phyloP scores from a whole-genome alignment of 2,329 filamentous ascomycete genomes.

The Parasarocladium wereldwijsianum region DNA sequence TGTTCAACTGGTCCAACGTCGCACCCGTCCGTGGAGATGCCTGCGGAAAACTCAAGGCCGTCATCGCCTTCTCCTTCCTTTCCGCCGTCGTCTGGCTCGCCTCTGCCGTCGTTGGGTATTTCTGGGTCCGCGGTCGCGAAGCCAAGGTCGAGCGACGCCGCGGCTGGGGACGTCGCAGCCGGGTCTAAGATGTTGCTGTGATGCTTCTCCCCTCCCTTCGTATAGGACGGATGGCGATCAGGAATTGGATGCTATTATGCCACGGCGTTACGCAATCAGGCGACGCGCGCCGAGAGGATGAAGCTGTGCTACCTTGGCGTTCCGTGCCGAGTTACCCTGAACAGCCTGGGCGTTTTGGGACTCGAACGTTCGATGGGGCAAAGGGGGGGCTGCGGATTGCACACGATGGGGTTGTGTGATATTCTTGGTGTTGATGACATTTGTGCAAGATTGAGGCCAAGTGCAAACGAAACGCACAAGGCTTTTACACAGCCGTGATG shows the following conservation, averaged over 20 bases:
- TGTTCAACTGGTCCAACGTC: conserved; percentile 47
- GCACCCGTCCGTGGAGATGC: conserved; percentile 27
- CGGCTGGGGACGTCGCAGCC: conserved; percentile 27
- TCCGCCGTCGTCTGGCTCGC: conserved; percentile 57
- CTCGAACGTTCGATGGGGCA: no score
- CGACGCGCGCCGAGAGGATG: not conserved
- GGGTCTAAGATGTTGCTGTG: conserved; percentile 20
- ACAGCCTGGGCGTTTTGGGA: no score
- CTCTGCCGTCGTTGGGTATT: conserved; percentile 41
- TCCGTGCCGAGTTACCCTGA: no score
- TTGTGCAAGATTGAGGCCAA: no score
- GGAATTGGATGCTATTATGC: not conserved
- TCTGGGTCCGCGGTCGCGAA: conserved; percentile 32
- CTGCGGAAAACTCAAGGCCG: conserved; percentile 57
- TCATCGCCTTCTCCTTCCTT: conserved; percentile 58
- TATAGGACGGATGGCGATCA: not conserved
- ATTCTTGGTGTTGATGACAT: no score
- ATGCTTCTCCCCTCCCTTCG: not conserved
- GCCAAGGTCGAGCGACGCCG: conserved; percentile 12
- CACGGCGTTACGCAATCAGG: conserved; percentile 2
- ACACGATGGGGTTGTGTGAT: no score
- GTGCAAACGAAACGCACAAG: no score
- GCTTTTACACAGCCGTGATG: no score
- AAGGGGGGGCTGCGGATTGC: no score
- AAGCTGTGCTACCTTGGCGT: no score